A percentile compares a stretch with the other conserved stretches of the same genome.
Evolutionary conservation across 129 eudicot species (phyloP).

Genomic region (Lactuca saligna): DNA sequence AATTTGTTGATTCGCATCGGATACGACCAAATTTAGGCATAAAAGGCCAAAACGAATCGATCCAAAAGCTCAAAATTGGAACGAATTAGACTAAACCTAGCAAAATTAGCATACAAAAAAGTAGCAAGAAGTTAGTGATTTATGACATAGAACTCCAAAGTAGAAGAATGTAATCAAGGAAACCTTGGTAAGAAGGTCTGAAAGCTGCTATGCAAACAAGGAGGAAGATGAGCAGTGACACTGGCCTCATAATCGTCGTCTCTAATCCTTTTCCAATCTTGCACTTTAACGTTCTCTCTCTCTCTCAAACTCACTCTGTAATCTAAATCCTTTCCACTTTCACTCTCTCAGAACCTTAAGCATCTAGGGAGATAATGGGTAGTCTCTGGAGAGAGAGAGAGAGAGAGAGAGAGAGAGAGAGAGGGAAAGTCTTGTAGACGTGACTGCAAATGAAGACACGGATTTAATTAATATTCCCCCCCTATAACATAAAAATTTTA

Average conservation of each 20-base stretch:
- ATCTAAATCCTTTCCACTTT: constrained; percentile 10
- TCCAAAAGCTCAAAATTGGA: constrained; percentile 6
- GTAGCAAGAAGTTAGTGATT: constrained; percentile 12
- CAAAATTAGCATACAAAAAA: constrained; percentile 7
- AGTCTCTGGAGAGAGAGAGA: constrained; percentile 25
- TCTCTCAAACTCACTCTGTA: constrained; percentile 10
- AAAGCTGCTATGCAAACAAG: constrained; percentile 39
- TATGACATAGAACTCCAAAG: neutral
- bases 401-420: constrained; percentile 15
- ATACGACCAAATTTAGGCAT: constrained; percentile 17
- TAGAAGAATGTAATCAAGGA: neutral
- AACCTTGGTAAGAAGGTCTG: constrained; percentile 55
- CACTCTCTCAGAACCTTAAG: constrained; percentile 22
- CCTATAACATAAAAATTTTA: neutral
- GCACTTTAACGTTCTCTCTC: neutral
- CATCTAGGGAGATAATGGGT: constrained; percentile 7
- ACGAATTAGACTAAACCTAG: neutral
- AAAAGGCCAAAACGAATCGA: constrained; percentile 12
- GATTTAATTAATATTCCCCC: constrained; percentile 1
- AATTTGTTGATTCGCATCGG: constrained; percentile 13
- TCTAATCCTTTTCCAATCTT: neutral
- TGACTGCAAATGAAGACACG: constrained; percentile 17
- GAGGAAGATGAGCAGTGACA: constrained; percentile 34
- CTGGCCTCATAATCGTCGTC: constrained; percentile 28
- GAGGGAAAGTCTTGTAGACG: constrained; percentile 15